A percentile compares a stretch with the other conserved stretches of the same genome.
Conservation (phyloP, 2,329 filamentous ascomycete species). For the Didymella segeticola region DNA sequence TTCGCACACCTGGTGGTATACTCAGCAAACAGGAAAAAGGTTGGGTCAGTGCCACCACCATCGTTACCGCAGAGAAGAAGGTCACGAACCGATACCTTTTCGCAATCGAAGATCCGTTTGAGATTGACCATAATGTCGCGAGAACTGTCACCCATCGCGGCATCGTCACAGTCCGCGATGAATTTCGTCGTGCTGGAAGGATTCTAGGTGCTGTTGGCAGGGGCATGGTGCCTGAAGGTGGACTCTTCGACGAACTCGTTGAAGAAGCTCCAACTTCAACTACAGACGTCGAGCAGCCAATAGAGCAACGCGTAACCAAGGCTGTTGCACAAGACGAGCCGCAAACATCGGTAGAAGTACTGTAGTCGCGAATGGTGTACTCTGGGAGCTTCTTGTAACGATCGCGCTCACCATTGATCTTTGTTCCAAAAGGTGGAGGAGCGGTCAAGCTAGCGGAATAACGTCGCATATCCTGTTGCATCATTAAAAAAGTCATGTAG, state of each 20-base stretch:
- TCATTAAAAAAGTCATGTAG: not conserved
- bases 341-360: not conserved
- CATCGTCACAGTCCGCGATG: constrained; percentile 80
- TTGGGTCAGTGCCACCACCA: constrained; percentile 84
- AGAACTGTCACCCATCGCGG: constrained; percentile 84
- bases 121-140: constrained; percentile 85
- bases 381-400: not conserved
- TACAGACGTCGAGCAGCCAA: constrained; percentile 1
- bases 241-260: constrained; percentile 45
- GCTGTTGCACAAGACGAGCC: not conserved
- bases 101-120: constrained; percentile 91
- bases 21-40: constrained; percentile 78
- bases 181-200: constrained; percentile 80
- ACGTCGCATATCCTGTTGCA: not conserved
- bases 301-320: not conserved
- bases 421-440: not conserved
- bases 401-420: not conserved
- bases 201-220: constrained; percentile 55
- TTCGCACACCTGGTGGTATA: constrained; percentile 74
- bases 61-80: constrained; percentile 67
- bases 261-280: constrained; percentile 22
- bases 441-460: not conserved
- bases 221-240: constrained; percentile 37
- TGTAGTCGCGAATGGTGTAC: not conserved
- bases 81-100: constrained; percentile 82